phyloP scores from a whole-genome alignment of 2,329 filamentous ascomycete species.

The Exserohilum turcica region DNA sequence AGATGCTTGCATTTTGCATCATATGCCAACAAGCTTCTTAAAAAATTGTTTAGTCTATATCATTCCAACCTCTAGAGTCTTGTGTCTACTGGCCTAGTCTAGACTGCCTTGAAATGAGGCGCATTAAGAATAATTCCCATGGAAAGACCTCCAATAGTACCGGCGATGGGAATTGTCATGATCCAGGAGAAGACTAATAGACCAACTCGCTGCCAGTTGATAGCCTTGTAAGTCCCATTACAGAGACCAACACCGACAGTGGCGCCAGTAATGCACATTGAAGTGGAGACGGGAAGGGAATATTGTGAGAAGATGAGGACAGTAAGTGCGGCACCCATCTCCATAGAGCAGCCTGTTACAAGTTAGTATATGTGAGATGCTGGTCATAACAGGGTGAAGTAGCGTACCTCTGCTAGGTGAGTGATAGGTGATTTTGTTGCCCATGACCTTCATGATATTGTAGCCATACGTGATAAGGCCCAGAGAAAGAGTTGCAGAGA shows the following conservation, averaged over 20 bases:
- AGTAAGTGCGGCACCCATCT: conserved; percentile 78
- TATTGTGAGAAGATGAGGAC: conserved; percentile 77
- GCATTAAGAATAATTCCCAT: conserved; percentile 62
- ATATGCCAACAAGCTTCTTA: too few species aligned
- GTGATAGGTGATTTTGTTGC: conserved; percentile 79
- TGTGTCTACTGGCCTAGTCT: too few species aligned
- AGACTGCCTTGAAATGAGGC: conserved; percentile 58
- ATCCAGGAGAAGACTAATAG: conserved; percentile 72
- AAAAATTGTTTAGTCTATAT: too few species aligned
- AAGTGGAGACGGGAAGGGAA: conserved; percentile 72
- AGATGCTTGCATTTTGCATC: too few species aligned
- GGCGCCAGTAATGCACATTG: conserved; percentile 75
- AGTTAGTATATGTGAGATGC: conserved; percentile 12
- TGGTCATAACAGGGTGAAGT: not conserved
- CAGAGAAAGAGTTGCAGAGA: conserved; percentile 64
- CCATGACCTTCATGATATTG: conserved; percentile 88
- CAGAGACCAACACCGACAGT: conserved; percentile 79
- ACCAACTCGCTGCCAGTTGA: conserved; percentile 74
- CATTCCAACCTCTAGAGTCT: too few species aligned
- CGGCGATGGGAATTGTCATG: conserved; percentile 65
- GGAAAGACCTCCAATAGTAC: conserved; percentile 56
- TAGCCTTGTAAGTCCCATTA: conserved; percentile 72
- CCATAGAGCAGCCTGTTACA: conserved; percentile 66
- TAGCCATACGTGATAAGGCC: conserved; percentile 78
- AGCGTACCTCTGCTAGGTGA: conserved; percentile 55